Evolutionary conservation across 2,329 filamentous ascomycete species (phyloP).

Genomic region (Scedosporium minutisporum): DNA sequence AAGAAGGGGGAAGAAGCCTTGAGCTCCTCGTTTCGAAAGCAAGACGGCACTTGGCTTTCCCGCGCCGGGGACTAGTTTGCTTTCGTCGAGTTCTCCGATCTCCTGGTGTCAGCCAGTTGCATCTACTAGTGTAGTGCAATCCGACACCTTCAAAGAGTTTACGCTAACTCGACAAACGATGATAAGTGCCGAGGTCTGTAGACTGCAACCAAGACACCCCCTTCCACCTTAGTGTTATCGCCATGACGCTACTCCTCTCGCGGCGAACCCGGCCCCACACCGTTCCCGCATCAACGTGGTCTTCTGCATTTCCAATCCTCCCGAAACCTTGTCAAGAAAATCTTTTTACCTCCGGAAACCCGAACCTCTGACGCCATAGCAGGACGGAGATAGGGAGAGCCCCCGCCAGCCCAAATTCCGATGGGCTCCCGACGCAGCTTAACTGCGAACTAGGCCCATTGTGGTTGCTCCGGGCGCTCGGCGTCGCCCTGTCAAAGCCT

Average conservation of each 20-base stretch:
- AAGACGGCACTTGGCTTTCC: not conserved
- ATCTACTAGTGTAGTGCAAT: not conserved
- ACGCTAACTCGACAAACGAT: not conserved
- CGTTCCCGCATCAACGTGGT: not conserved
- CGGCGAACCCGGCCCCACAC: not conserved
- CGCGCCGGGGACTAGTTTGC: not conserved
- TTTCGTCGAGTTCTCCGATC: conserved; percentile 8
- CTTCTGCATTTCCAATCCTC: not conserved
- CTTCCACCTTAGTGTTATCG: not conserved
- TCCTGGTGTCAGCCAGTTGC: conserved; percentile 1
- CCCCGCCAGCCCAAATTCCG: too few relatives aligned
- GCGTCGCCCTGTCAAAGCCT: too few relatives aligned
- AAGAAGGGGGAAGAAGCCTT: not conserved
- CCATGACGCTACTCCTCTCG: not conserved
- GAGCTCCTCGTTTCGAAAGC: not conserved
- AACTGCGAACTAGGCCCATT: too few relatives aligned
- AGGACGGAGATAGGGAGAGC: too few relatives aligned
- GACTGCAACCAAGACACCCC: too few relatives aligned
- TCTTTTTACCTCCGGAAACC: too few relatives aligned
- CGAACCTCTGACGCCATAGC: too few relatives aligned
- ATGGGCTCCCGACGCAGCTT: too few relatives aligned
- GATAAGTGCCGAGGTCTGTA: not conserved
- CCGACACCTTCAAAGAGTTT: not conserved
- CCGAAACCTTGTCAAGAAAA: not conserved
- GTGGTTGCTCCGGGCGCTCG: too few relatives aligned